These are phyloP conservation scores for Globisporangium recalcitrans DNA, from an alignment of 352 stramenopile species.

Conservation along the genomic window DNA sequence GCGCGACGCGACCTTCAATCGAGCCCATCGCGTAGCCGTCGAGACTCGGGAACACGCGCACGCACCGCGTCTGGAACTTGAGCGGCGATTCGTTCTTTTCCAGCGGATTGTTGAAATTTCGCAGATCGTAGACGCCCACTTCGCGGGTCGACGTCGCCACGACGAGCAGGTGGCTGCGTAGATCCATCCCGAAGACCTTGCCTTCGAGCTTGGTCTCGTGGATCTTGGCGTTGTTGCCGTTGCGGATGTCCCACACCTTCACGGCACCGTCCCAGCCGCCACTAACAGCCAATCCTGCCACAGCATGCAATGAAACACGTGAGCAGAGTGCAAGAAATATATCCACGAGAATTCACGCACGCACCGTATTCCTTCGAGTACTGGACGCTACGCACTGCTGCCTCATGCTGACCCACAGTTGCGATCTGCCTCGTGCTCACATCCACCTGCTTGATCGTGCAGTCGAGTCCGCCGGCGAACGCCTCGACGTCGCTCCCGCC, in stretches of 20 bases:
- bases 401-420: slow-evolving; percentile 37
- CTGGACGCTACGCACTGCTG: slow-evolving; percentile 47
- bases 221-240: slow-evolving; percentile 41
- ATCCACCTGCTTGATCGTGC: slow-evolving; percentile 53
- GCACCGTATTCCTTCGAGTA: slow-evolving; percentile 48
- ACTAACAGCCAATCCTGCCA: slow-evolving; percentile 40
- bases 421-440: slow-evolving; percentile 33
- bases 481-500: slow-evolving; percentile 54
- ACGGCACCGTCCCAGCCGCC: slow-evolving; percentile 65
- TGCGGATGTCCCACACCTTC: slow-evolving; percentile 65
- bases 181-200: slow-evolving; percentile 72
- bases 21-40: slow-evolving; percentile 89
- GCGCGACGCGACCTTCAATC: slow-evolving; percentile 95
- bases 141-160: slow-evolving; percentile 48
- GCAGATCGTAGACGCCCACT: slow-evolving; percentile 79
- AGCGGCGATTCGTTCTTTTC: slow-evolving; percentile 71
- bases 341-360: background rate
- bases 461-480: slow-evolving; percentile 72
- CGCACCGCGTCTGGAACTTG: slow-evolving; percentile 91
- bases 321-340: background rate
- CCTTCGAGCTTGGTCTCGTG: slow-evolving; percentile 35
- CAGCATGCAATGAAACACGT: background rate
- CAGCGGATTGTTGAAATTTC: slow-evolving; percentile 60
- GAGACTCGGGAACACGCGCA: slow-evolving; percentile 65
- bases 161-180: slow-evolving; percentile 52